Percentiles rank a stretch among this genome's conserved stretches.
Conservation (phyloP, 768 basidiomycete species). For the Lactifluus piperatus region DNA sequence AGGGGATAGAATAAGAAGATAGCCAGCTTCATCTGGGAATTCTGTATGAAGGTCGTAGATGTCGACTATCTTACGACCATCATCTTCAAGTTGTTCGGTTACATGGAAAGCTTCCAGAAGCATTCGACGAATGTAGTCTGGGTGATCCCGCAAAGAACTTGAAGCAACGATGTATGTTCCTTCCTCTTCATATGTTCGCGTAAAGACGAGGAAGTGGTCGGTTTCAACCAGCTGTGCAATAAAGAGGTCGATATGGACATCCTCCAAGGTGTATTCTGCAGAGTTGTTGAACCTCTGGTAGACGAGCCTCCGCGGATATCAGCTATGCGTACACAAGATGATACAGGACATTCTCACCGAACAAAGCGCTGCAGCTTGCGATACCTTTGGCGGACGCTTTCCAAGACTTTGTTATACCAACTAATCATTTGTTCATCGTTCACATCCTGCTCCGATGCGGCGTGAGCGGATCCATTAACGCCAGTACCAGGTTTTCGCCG, state of each 20-base stretch:
- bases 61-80: conserved; percentile 40
- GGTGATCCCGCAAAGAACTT: conserved; percentile 61
- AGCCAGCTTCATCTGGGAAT: conserved; percentile 52
- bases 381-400: conserved; percentile 85
- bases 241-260: conserved; percentile 66
- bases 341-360: conserved; percentile 39
- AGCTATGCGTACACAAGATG: conserved; percentile 3
- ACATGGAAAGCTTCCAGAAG: conserved; percentile 81
- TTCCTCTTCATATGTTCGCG: conserved; percentile 77
- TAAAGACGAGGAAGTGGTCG: conserved; percentile 92
- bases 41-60: conserved; percentile 39
- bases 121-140: conserved; percentile 69
- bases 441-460: conserved; percentile 43
- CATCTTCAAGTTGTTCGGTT: conserved; percentile 47
- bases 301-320: conserved; percentile 38
- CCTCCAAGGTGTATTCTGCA: conserved; percentile 79
- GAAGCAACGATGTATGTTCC: conserved; percentile 88
- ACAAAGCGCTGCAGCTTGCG: conserved; percentile 92
- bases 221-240: conserved; percentile 71
- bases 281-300: conserved; percentile 90
- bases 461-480: conserved; percentile 21
- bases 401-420: conserved; percentile 92
- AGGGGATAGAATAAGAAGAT: conserved; percentile 83
- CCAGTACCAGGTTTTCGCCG: conserved; percentile 23
- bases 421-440: conserved; percentile 70